phyloP scores from a whole-genome alignment of 2,329 filamentous ascomycete genomes.

The Aspergillus fijiensis region DNA sequence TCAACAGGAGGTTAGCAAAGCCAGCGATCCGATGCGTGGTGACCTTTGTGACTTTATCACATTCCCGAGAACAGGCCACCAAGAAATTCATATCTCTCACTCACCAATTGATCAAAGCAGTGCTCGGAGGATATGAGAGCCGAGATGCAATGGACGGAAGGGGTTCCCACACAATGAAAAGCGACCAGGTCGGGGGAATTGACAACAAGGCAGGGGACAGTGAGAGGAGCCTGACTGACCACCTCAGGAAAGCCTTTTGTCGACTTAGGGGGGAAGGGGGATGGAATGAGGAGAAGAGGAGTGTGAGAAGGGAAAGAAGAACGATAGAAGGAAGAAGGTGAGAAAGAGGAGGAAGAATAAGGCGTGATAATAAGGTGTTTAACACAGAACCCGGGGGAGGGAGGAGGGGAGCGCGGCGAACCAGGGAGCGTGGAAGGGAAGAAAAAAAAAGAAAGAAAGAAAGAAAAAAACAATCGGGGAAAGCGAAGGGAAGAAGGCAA shows the following conservation, averaged over 20 bases:
- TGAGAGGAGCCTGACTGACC: conserved; percentile 12
- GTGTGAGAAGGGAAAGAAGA: conserved; percentile 14
- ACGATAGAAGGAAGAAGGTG: conserved; percentile 9
- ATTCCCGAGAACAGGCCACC: too few relatives aligned
- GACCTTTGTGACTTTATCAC: neutral
- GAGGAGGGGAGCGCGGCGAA: neutral
- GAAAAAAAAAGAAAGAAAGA: conserved; percentile 14
- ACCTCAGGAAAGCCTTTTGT: conserved; percentile 6
- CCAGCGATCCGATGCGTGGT: neutral
- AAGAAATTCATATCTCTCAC: neutral
- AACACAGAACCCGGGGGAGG: conserved; percentile 11
- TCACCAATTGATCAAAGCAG: conserved; percentile 8
- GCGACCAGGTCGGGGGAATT: conserved; percentile 4
- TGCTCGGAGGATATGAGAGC: neutral
- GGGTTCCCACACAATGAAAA: conserved; percentile 4
- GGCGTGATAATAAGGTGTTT: conserved; percentile 7
- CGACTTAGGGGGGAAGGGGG: neutral
- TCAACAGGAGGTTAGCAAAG: neutral
- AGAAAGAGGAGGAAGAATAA: conserved; percentile 15
- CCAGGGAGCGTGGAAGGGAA: conserved; percentile 5
- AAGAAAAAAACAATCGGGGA: conserved; percentile 5
- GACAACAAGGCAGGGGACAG: conserved; percentile 11
- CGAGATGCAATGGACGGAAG: conserved; percentile 11
- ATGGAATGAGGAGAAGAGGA: conserved; percentile 5
- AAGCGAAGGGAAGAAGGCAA: conserved; percentile 12